Evolutionary conservation across 208 protist genomes (phyloP).

Genomic region (Trypanosoma cruzi): DNA sequence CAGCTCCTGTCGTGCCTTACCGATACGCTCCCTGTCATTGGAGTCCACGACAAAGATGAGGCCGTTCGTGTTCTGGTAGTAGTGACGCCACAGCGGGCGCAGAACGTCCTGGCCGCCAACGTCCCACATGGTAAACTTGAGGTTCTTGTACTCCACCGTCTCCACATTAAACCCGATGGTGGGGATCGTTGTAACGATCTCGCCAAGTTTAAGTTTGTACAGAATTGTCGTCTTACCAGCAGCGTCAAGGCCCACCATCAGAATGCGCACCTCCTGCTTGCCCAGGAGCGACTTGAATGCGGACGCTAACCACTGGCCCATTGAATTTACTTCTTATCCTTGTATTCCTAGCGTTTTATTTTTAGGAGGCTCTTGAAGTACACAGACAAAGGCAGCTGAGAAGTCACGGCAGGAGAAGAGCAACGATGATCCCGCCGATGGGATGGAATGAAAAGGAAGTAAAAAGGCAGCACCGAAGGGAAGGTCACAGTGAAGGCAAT

Average conservation of each 20-base stretch:
- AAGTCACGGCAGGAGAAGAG: not conserved
- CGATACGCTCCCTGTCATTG: conserved; percentile 95
- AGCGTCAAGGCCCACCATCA: conserved; percentile 98
- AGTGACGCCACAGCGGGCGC: conserved; percentile 96
- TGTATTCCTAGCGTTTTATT: conserved; percentile 1
- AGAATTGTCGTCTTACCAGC: conserved; percentile 98
- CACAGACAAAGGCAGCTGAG: not conserved
- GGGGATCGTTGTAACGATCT: conserved; percentile 97
- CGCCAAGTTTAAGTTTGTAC: conserved; percentile 98
- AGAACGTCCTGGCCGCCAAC: conserved; percentile 97
- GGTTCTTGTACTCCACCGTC: conserved; percentile 97
- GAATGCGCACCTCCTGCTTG: conserved; percentile 96
- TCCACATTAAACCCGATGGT: conserved; percentile 98
- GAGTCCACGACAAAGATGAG: conserved; percentile 98
- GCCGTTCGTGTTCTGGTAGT: conserved; percentile 97
- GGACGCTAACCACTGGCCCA: conserved; percentile 53
- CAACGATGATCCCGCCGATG: not conserved
- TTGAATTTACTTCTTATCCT: conserved; percentile 6
- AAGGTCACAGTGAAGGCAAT: not conserved
- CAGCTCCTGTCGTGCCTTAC: conserved; percentile 92
- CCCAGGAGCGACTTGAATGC: conserved; percentile 87
- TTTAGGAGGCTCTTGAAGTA: not conserved
- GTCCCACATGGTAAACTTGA: conserved; percentile 97
- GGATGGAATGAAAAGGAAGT: not conserved
- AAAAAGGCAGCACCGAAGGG: not conserved